Evolutionary conservation across 192 early-diverging fungal genomes (phyloP).

Genomic region (Coemansia sp.): DNA sequence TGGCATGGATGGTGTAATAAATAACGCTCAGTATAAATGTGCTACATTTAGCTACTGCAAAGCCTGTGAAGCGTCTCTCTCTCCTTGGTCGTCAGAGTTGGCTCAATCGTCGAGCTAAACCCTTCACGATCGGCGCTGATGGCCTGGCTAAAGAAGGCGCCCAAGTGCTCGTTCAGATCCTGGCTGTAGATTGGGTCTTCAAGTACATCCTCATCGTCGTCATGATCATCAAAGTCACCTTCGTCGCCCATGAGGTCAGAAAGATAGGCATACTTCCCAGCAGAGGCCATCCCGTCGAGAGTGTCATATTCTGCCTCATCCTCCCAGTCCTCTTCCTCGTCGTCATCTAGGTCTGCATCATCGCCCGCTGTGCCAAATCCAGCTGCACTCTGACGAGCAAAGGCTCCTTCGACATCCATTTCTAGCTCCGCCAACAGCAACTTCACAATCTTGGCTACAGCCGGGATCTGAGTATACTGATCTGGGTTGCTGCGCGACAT

Average conservation of each 20-base stretch:
- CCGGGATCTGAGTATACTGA: conserved; percentile 76
- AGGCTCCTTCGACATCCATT: conserved; percentile 65
- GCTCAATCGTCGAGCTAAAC: conserved; percentile 33
- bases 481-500: conserved; percentile 63
- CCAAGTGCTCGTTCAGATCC: conserved; percentile 48
- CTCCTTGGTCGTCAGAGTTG: conserved; percentile 35
- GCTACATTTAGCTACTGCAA: not conserved
- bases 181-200: conserved; percentile 54
- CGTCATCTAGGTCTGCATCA: conserved; percentile 38
- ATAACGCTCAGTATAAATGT: not conserved
- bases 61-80: conserved; percentile 23
- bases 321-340: conserved; percentile 65
- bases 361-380: conserved; percentile 59
- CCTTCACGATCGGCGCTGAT: conserved; percentile 18
- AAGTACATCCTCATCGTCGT: conserved; percentile 42
- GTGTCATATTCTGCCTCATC: conserved; percentile 51
- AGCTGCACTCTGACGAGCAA: conserved; percentile 61
- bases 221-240: conserved; percentile 33
- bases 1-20: not conserved
- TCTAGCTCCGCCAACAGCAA: conserved; percentile 81
- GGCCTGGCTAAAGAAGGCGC: conserved; percentile 33
- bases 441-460: conserved; percentile 85
- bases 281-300: conserved; percentile 6
- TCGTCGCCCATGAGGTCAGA: conserved; percentile 29
- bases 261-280: conserved; percentile 32